Conservation (phyloP, 2,329 filamentous ascomycete species). For the Fusarium sp. region DNA sequence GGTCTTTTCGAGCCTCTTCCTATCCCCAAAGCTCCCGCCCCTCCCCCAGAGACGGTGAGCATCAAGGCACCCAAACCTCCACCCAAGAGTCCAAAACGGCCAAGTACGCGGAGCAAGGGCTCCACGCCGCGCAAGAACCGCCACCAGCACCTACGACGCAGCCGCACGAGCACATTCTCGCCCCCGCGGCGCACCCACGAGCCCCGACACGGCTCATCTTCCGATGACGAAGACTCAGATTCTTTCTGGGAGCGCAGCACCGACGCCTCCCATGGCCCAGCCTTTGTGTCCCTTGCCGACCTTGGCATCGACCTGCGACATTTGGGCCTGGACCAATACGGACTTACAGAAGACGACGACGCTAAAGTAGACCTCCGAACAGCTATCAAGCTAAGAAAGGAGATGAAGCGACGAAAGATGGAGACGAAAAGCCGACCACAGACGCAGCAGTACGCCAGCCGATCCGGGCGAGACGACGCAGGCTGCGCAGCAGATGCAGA, state of each 20-base stretch:
- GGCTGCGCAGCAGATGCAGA: slow-evolving; percentile 41
- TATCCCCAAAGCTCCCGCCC: slow-evolving; percentile 15
- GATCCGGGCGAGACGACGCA: slow-evolving; percentile 28
- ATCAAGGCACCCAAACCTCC: slow-evolving; percentile 20
- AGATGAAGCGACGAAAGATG: slow-evolving; percentile 32
- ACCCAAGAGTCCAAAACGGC: slow-evolving; percentile 23
- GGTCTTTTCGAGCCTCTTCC: slow-evolving; percentile 48
- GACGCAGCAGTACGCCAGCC: slow-evolving; percentile 3
- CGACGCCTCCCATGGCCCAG: slow-evolving; percentile 26
- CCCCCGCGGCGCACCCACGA: slow-evolving; percentile 13
- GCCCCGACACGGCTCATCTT: slow-evolving; percentile 20
- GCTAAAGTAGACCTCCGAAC: slow-evolving; percentile 44
- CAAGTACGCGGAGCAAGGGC: slow-evolving; percentile 28
- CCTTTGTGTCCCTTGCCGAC: slow-evolving; percentile 38
- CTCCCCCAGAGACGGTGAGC: background rate
- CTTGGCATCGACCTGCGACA: slow-evolving; percentile 34
- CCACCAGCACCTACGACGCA: slow-evolving; percentile 19
- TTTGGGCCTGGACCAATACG: slow-evolving; percentile 41
- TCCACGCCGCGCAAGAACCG: slow-evolving; percentile 20
- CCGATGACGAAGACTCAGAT: slow-evolving; percentile 33
- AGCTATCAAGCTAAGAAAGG: slow-evolving; percentile 41
- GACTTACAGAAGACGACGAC: slow-evolving; percentile 42
- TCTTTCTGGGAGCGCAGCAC: slow-evolving; percentile 36
- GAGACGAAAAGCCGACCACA: slow-evolving; percentile 14
- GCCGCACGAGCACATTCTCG: slow-evolving; percentile 20